Evolutionary conservation across 805 yeast species (phyloP), one percentile per base, ranked within the genome.

Genomic region (Candida rishiriensis): DNA sequence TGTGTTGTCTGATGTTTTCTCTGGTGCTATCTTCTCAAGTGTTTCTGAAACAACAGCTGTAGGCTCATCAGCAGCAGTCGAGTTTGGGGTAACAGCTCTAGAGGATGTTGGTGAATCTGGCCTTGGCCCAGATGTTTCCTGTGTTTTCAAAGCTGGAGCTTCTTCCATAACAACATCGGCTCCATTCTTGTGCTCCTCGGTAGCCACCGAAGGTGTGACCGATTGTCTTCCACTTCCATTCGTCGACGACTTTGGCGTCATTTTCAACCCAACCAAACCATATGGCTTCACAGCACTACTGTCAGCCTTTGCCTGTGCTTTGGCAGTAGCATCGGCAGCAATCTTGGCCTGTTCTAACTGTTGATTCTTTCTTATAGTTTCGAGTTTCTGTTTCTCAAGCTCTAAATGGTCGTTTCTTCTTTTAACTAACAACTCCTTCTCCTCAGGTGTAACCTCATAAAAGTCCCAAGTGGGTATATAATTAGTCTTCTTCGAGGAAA

Each of bases 401-500:
- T 42, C 49, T 5, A 38, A 34, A 40, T 38, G 47, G 28, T 56
- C 55, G 11, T 50, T 52, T 32, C 54, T 46, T 33, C 46, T 52
- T 34, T 52, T 52, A 42, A 56, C 44, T 40, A 56, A 68, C 30
- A 41, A 49, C 10, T 56, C 57, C 43, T 66, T 70, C 29, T 69
- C 76, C 14, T 66, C 76, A 3, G 72, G 76, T 2, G 70, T 78
- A 28, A 65, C 58, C 7, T 71, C 71, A 49, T 77, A 73, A 51
- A 82, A 80, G 15, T 83, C 85, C 74, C 80, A 75, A 38, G 72
- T 50, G 36, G 70, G 73, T 2, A 78, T 64, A 73, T 85, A 75
- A 0, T 65, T 63, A 32, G 67, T 70, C 16, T 76, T 62, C 36
- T 80, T 69, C 0, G 87, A 77, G 44, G 74, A 76, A 18, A 85